A percentile compares a stretch with the other conserved stretches of the same genome.
Evolutionary conservation across 2,329 filamentous ascomycete genomes (phyloP).

Genomic region (Aureobasidium sp.): DNA sequence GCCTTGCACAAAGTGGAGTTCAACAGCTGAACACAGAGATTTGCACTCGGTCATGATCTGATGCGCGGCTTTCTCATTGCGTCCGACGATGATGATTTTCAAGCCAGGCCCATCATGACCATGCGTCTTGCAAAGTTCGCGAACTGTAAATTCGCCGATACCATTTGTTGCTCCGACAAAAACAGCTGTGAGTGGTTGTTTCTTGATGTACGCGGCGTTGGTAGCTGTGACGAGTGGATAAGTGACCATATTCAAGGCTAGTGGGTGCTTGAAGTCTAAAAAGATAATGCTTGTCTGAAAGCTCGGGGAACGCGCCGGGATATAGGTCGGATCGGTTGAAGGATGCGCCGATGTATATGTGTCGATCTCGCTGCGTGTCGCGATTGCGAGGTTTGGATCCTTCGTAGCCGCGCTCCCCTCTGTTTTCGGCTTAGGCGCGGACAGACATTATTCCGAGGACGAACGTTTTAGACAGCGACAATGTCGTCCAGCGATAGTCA

Average conservation of each 20-base stretch:
- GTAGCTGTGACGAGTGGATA: background rate
- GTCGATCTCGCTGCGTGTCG: too few species aligned
- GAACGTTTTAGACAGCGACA: background rate
- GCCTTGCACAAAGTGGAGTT: conserved; percentile 26
- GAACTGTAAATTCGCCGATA: conserved; percentile 20
- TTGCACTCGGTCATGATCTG: conserved; percentile 17
- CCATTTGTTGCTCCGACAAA: conserved; percentile 21
- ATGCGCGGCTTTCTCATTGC: conserved; percentile 16
- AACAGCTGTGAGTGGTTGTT: conserved; percentile 18
- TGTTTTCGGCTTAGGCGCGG: background rate
- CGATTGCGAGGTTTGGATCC: background rate
- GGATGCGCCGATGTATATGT: background rate
- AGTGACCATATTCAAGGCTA: background rate
- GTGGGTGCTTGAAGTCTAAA: background rate
- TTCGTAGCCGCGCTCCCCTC: background rate
- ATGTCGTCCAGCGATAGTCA: too few species aligned
- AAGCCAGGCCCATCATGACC: conserved; percentile 15
- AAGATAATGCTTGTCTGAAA: background rate
- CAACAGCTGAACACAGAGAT: conserved; percentile 21
- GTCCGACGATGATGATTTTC: conserved; percentile 20
- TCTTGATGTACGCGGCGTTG: conserved; percentile 9
- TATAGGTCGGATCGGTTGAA: background rate
- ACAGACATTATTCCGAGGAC: background rate
- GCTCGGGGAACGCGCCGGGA: background rate
- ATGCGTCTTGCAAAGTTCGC: conserved; percentile 16